Conservation (phyloP, 345 rosid species). For the Clausena lansium region DNA sequence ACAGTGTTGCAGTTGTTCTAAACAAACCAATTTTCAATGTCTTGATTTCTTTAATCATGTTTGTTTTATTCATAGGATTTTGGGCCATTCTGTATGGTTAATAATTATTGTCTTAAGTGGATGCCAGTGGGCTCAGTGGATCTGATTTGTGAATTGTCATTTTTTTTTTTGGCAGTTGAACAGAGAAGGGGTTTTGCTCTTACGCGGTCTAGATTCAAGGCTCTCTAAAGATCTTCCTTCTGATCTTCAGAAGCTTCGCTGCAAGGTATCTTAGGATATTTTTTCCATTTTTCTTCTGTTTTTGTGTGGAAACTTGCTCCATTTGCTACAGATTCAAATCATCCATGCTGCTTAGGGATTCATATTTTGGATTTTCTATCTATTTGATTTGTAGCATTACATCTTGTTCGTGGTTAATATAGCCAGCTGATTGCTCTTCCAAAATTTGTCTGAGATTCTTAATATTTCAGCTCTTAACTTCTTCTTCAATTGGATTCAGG, state of each 20-base stretch:
- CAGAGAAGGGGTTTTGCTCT: conserved; percentile 81
- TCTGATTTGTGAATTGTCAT: background rate
- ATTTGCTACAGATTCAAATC: background rate
- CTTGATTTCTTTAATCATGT: background rate
- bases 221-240: conserved; percentile 89
- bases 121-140: background rate
- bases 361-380: background rate
- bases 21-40: background rate
- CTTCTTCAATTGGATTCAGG: conserved; percentile 40
- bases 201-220: conserved; percentile 90
- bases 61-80: background rate
- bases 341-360: background rate
- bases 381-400: background rate
- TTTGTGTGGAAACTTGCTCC: background rate
- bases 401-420: background rate
- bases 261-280: conserved; percentile 55
- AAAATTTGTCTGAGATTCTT: background rate
- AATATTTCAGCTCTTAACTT: background rate
- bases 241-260: conserved; percentile 92
- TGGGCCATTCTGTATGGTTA: background rate
- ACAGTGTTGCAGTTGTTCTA: background rate
- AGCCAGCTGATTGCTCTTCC: background rate
- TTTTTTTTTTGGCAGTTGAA: conserved; percentile 57
- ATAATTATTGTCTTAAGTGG: conserved; percentile 3
- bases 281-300: background rate